Percentiles rank a stretch among this genome's conserved stretches.
Evolutionary conservation across 192 early-diverging fungal genomes (phyloP).

Genomic region (Allomyces javanicus): DNA sequence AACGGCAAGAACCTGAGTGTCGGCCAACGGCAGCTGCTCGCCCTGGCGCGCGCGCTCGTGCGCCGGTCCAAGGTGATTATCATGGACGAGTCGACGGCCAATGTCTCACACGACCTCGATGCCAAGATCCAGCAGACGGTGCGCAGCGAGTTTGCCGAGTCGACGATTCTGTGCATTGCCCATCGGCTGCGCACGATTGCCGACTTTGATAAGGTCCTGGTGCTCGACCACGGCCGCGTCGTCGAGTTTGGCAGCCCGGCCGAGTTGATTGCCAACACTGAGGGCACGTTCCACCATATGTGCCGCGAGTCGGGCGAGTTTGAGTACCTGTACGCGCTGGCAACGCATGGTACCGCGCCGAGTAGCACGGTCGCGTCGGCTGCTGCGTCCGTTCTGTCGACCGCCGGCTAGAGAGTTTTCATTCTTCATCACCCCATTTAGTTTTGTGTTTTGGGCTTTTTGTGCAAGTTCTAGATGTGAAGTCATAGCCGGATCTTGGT

Average conservation of each 20-base stretch:
- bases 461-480: too few relatives aligned
- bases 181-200: conserved; percentile 69
- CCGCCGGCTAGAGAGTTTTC: too few relatives aligned
- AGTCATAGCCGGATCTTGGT: too few relatives aligned
- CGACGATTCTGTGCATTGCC: conserved; percentile 71
- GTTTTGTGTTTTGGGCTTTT: too few relatives aligned
- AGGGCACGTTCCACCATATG: conserved; percentile 53
- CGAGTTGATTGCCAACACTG: conserved; percentile 33
- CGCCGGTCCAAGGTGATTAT: conserved; percentile 46
- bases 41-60: conserved; percentile 59
- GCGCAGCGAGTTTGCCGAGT: conserved; percentile 45
- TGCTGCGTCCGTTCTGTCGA: too few relatives aligned
- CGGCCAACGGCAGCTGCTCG: conserved; percentile 60
- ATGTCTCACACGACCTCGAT: conserved; percentile 72
- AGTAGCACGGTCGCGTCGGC: too few relatives aligned
- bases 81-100: conserved; percentile 78
- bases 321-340: conserved; percentile 43
- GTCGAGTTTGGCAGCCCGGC: conserved; percentile 68
- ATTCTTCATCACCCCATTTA: too few relatives aligned
- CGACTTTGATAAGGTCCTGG: conserved; percentile 66
- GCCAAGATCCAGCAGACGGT: conserved; percentile 71
- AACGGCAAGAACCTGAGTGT: conserved; percentile 62
- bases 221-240: conserved; percentile 54
- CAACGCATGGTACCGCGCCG: conserved; percentile 1
- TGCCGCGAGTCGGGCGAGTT: conserved; percentile 65